Percentiles rank a stretch among this genome's conserved stretches.
Conservation (phyloP, 352 stramenopile genomes). For the Pythium utonaiense region DNA sequence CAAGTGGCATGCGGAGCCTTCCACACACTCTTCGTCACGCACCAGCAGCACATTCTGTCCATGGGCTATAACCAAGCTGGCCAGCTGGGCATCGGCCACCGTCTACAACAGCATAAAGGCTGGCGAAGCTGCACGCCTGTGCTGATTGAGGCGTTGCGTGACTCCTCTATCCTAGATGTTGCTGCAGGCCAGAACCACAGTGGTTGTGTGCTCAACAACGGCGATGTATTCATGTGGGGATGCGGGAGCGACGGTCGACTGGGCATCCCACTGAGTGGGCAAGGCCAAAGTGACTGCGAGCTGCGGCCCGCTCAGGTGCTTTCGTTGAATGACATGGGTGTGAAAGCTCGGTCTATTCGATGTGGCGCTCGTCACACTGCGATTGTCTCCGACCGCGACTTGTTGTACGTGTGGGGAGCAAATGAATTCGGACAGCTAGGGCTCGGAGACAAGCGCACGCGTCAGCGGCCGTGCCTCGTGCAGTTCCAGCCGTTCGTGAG, state of each 20-base stretch:
- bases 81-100: constrained; percentile 64
- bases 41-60: constrained; percentile 67
- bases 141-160: constrained; percentile 40
- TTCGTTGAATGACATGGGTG: constrained; percentile 34
- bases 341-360: constrained; percentile 45
- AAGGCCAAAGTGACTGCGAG: constrained; percentile 31
- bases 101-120: constrained; percentile 50
- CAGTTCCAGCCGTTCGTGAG: constrained; percentile 32
- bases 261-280: constrained; percentile 23
- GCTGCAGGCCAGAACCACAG: constrained; percentile 74
- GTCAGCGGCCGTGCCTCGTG: constrained; percentile 43
- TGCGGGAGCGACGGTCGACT: constrained; percentile 67
- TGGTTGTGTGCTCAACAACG: constrained; percentile 65
- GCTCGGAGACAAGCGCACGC: constrained; percentile 45
- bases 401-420: constrained; percentile 75
- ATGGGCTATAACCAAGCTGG: constrained; percentile 83
- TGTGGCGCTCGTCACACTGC: constrained; percentile 70
- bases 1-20: constrained; percentile 61
- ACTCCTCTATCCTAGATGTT: constrained; percentile 65
- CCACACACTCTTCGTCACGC: constrained; percentile 74
- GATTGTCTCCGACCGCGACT: constrained; percentile 54
- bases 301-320: constrained; percentile 32
- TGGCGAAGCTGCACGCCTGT: constrained; percentile 69
- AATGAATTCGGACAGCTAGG: constrained; percentile 82
- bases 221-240: constrained; percentile 72